Percentiles rank a stretch among this genome's conserved stretches.
Evolutionary conservation across 2,329 filamentous ascomycete genomes (phyloP).

Genomic region (Endoconidiophora laricicola): DNA sequence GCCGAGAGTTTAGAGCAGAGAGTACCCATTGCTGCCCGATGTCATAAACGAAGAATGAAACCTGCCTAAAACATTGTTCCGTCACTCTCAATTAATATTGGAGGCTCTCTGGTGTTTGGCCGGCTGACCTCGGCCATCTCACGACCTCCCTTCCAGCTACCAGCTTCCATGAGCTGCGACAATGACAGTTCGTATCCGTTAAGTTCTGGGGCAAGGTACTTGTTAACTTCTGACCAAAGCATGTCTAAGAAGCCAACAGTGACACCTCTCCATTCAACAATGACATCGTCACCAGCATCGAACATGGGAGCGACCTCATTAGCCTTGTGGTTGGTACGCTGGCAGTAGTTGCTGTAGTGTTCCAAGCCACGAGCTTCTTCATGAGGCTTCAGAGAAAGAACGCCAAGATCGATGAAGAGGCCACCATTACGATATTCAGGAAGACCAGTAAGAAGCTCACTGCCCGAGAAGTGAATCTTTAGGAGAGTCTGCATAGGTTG

Average conservation of each 20-base stretch:
- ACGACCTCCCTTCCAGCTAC: slow-evolving; percentile 95
- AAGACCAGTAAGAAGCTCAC: slow-evolving; percentile 68
- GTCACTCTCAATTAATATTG: slow-evolving; percentile 90
- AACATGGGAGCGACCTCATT: slow-evolving; percentile 42
- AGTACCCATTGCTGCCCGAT: background rate
- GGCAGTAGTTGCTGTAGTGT: slow-evolving; percentile 46
- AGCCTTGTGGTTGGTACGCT: slow-evolving; percentile 48
- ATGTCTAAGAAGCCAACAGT: slow-evolving; percentile 43
- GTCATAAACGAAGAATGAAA: background rate
- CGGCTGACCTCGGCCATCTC: slow-evolving; percentile 91
- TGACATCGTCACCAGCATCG: slow-evolving; percentile 40
- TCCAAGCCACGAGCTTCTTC: slow-evolving; percentile 56
- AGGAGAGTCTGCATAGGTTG: slow-evolving; percentile 73
- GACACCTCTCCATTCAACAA: slow-evolving; percentile 49
- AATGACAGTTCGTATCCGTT: slow-evolving; percentile 57
- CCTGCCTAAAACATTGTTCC: slow-evolving; percentile 71
- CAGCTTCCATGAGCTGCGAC: slow-evolving; percentile 84
- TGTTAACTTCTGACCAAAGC: slow-evolving; percentile 37
- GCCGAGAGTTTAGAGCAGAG: background rate
- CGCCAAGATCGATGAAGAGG: slow-evolving; percentile 67
- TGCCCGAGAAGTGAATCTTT: slow-evolving; percentile 63
- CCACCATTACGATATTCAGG: slow-evolving; percentile 90
- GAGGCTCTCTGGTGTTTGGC: slow-evolving; percentile 90
- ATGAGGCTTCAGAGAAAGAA: slow-evolving; percentile 56
- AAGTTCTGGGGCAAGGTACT: slow-evolving; percentile 46